Evolutionary conservation across 306 rosid genomes (phyloP).

Genomic region (Albizia julibrissin): DNA sequence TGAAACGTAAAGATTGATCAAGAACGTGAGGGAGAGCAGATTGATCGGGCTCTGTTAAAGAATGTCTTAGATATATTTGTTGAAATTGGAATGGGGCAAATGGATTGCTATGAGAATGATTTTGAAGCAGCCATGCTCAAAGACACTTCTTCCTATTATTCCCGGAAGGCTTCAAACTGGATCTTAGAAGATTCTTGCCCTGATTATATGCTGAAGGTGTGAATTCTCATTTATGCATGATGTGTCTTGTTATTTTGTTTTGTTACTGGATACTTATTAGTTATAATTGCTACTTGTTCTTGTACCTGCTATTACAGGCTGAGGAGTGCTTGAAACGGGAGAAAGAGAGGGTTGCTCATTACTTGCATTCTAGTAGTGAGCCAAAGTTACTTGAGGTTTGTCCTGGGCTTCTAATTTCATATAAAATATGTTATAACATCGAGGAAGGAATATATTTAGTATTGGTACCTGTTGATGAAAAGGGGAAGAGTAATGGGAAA

Average conservation of each 20-base stretch:
- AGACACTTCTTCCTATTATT: constrained; percentile 79
- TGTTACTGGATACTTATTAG: background rate
- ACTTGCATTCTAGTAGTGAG: constrained; percentile 60
- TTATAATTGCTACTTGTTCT: constrained; percentile 21
- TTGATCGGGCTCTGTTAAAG: constrained; percentile 80
- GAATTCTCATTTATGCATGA: constrained; percentile 20
- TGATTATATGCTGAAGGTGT: constrained; percentile 74
- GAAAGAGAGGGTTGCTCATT: constrained; percentile 65
- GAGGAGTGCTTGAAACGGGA: constrained; percentile 69
- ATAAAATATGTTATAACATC: background rate
- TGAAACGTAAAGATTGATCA: constrained; percentile 65
- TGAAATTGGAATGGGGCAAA: constrained; percentile 93
- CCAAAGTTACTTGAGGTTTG: constrained; percentile 60
- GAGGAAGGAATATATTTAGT: background rate
- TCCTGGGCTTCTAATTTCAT: constrained; percentile 16
- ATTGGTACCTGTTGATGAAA: background rate
- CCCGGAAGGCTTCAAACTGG: constrained; percentile 90
- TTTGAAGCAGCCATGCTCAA: constrained; percentile 76
- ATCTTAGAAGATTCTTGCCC: constrained; percentile 87
- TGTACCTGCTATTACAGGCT: constrained; percentile 38
- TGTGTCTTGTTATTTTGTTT: constrained; percentile 18
- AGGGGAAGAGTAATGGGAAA: background rate
- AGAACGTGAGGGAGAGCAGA: constrained; percentile 97
- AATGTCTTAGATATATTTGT: constrained; percentile 89
- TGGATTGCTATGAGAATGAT: constrained; percentile 77